A percentile compares a stretch with the other conserved stretches of the same genome.
Evolutionary conservation across 257 asterid species (phyloP).

Genomic region (Voacanga thouarsii): DNA sequence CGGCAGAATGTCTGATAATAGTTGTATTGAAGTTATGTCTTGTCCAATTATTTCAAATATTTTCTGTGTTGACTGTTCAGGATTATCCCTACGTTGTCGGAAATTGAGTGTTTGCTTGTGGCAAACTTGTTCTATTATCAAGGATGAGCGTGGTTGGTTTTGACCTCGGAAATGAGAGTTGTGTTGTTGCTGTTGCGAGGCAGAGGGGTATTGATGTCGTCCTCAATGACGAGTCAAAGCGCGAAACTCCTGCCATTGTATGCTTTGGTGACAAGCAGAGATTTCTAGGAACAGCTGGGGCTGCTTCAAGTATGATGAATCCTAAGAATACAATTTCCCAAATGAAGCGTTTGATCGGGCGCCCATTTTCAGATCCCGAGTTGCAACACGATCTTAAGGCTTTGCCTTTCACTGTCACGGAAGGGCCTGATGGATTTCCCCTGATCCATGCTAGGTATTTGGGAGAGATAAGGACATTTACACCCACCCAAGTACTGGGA

Average conservation of each 20-base stretch:
- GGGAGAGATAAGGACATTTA: conserved; percentile 73
- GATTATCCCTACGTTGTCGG: conserved; percentile 12
- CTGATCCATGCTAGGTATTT: conserved; percentile 71
- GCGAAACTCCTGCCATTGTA: conserved; percentile 86
- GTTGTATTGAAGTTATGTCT: not conserved
- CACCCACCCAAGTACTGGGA: conserved; percentile 87
- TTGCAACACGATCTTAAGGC: conserved; percentile 76
- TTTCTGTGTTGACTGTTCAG: conserved; percentile 22
- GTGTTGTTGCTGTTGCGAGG: conserved; percentile 95
- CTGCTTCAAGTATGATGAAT: conserved; percentile 94
- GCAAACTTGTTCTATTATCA: conserved; percentile 19
- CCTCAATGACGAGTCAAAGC: conserved; percentile 88
- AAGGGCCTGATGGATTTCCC: conserved; percentile 94
- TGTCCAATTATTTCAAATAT: not conserved
- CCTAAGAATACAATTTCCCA: conserved; percentile 91
- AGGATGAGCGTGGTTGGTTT: conserved; percentile 98
- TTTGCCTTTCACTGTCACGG: conserved; percentile 65
- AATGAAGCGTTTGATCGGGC: conserved; percentile 80
- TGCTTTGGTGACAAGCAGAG: conserved; percentile 96
- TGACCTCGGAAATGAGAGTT: conserved; percentile 90
- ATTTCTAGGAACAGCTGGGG: conserved; percentile 96
- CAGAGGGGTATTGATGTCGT: conserved; percentile 97
- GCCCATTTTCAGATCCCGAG: conserved; percentile 83
- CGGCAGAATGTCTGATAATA: not conserved
- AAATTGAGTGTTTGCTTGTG: conserved; percentile 11